Percentiles rank a stretch among this genome's conserved stretches.
phyloP scores from a whole-genome alignment of 192 early-diverging fungal genomes.

The Rhizoclosmatium globosum region DNA sequence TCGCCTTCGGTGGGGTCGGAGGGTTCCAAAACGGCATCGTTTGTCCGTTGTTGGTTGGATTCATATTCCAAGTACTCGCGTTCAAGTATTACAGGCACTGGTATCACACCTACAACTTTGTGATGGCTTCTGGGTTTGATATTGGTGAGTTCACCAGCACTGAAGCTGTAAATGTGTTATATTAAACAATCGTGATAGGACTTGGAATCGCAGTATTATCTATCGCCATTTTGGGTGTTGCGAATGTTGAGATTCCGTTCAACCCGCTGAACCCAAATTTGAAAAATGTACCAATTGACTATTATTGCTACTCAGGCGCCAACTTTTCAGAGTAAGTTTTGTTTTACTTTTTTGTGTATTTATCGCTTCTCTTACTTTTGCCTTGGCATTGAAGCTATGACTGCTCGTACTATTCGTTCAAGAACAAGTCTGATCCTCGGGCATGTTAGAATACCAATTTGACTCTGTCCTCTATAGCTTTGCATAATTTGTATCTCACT shows the following conservation, averaged over 20 bases:
- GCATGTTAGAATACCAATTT: too few relatives aligned
- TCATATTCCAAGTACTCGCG: constrained; percentile 4
- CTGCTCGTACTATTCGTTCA: too few relatives aligned
- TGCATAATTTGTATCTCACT: too few relatives aligned
- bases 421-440: too few relatives aligned
- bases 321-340: not conserved
- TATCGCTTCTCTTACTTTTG: too few relatives aligned
- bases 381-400: too few relatives aligned
- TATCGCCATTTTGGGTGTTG: not conserved
- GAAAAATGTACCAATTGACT: constrained; percentile 3
- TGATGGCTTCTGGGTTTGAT: constrained; percentile 19
- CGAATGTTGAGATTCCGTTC: not conserved
- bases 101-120: constrained; percentile 18
- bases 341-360: not conserved
- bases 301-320: constrained; percentile 19
- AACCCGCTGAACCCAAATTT: constrained; percentile 12
- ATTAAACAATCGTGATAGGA: not conserved
- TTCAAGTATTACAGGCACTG: not conserved
- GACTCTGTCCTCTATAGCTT: too few relatives aligned
- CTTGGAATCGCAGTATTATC: not conserved
- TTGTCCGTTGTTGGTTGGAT: not conserved
- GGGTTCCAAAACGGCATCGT: constrained; percentile 11
- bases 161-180: not conserved
- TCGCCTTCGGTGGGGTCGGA: constrained; percentile 13
- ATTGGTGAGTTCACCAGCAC: not conserved